Base-by-base conservation (phyloP, 306 rosid genomes). In the Sphenostylis stenocarpa region DNA sequence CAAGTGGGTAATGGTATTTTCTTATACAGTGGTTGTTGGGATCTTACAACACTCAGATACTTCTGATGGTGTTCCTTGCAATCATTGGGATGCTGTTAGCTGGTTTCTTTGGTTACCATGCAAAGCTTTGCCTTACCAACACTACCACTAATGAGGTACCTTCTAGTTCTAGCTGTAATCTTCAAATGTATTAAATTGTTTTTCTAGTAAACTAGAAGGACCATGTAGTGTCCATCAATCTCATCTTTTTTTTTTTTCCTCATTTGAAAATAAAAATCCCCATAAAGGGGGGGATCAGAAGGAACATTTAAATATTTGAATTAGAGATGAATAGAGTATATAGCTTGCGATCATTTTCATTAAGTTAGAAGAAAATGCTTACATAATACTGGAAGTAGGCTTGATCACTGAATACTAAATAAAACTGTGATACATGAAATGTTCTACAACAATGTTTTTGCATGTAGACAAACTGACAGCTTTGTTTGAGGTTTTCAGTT, bases 121-220 rank as follows among this genome's bases (percentile, higher is more conserved):
- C 97, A 67, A 88, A 90, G 48, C 97, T 95, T 33, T 92, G 97
- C 86, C 89, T 95, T 76, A 83, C 86, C 76, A 92, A 95, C 77
- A 92, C 92, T 49, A 95, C 99, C 68, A 89, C 97, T n/a, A 92
- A 92, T 41, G 99, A 95, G 99, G 99, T 95, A 61, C 48, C 70
- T 86, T 53, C 45, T 33, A 33, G 12, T 19, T 24, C 7, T 39
- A 58, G 39, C 55, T n/a, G n/a, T n/a, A n/a, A n/a, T n/a, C 64
- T 83, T 70, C 67, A 56, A 57, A 69, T 70, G 26, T 82, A 24
- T 15, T 21, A 4, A 58, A 56, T 68, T 39, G 41, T 33, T 58
- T 1, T 26, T 63, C 5, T 70, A 6, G 16, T 62, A 65, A 63
- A 63, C 31, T 43, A 44, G 24, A 11, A 78, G 31, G 62, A 53